phyloP scores from a whole-genome alignment of 345 rosid species.

The Leavenworthia alabamica region DNA sequence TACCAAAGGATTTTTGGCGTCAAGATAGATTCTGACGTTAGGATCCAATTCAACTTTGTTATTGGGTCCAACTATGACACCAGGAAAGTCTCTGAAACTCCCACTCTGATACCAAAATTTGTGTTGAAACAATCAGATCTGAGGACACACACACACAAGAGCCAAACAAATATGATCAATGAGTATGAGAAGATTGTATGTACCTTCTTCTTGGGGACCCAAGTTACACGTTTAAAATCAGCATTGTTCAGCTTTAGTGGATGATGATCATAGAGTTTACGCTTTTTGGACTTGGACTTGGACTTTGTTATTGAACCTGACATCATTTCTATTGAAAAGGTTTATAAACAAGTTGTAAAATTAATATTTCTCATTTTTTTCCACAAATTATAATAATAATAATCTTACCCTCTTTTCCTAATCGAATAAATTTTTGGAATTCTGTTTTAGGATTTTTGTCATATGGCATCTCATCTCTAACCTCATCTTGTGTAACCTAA shows the following conservation, averaged over 20 bases:
- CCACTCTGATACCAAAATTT: slow-evolving; percentile 43
- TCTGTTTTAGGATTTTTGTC: slow-evolving; percentile 7
- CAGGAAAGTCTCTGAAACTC: slow-evolving; percentile 58
- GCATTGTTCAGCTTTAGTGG: slow-evolving; percentile 19
- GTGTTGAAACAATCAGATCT: neutral
- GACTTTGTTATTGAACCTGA: neutral
- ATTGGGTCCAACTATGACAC: slow-evolving; percentile 37
- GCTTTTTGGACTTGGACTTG: neutral
- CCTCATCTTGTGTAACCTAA: slow-evolving; percentile 21
- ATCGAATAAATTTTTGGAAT: slow-evolving; percentile 23
- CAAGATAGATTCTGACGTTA: slow-evolving; percentile 29
- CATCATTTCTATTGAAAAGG: slow-evolving; percentile 2
- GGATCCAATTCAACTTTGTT: slow-evolving; percentile 50
- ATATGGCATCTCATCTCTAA: slow-evolving; percentile 12
- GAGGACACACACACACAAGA: no score
- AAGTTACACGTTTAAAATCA: slow-evolving; percentile 20
- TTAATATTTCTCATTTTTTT: no score
- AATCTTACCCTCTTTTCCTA: slow-evolving; percentile 23
- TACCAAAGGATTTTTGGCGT: slow-evolving; percentile 51
- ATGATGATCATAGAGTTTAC: slow-evolving; percentile 15
- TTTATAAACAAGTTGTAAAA: no score
- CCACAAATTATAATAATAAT: no score
- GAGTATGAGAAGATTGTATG: neutral
- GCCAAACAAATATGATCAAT: neutral
- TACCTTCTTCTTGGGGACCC: slow-evolving; percentile 29